phyloP scores from a whole-genome alignment of 73 alveolate genomes.

The Paramecium pentaurelia region DNA sequence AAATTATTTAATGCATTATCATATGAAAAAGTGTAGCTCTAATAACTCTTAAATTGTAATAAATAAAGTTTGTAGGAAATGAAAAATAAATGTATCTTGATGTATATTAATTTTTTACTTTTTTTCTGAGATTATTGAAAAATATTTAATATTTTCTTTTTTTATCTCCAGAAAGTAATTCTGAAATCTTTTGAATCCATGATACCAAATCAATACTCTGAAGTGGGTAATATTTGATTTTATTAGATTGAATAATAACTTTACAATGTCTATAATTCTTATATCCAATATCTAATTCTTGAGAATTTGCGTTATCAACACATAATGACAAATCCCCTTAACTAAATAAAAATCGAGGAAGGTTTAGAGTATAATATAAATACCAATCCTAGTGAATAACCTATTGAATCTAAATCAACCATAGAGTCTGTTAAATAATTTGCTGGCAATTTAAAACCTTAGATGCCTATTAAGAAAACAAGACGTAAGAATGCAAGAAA shows the following conservation, averaged over 20 bases:
- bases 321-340: neutral
- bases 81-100: neutral
- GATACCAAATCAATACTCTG: neutral
- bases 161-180: neutral
- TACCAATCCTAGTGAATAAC: neutral
- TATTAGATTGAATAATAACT: neutral
- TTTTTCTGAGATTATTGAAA: neutral
- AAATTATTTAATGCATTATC: conserved; percentile 1
- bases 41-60: neutral
- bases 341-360: neutral
- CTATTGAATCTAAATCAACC: neutral
- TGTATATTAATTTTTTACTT: neutral
- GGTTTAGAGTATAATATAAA: neutral
- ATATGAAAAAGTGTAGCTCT: neutral
- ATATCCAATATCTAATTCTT: neutral
- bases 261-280: neutral
- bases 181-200: neutral
- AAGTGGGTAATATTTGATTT: neutral
- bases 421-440: neutral
- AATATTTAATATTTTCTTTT: neutral
- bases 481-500: neutral
- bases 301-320: neutral
- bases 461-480: neutral
- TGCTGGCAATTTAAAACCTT: neutral
- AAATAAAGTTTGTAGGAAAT: neutral